Base-by-base conservation (phyloP, 2,329 filamentous ascomycete genomes). In the Alternaria sp. region DNA sequence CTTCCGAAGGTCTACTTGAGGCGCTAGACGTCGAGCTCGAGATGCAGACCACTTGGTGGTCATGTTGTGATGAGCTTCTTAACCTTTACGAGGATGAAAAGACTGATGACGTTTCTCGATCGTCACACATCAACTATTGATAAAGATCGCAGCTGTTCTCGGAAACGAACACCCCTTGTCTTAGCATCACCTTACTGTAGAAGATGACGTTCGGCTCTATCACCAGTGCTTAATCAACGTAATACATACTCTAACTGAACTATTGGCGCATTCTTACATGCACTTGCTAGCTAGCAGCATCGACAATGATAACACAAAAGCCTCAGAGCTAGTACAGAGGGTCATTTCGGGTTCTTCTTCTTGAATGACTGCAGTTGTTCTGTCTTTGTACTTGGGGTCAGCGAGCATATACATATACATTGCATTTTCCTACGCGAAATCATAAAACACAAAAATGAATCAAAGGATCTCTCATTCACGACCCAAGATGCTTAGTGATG, bases 11-110 rank as follows among this genome's bases (percentile, higher is more conserved):
- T 18, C 46, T 49, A 10, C 46, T 49, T 16, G 46, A 49, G 46
- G 46, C 46, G 2, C 46, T 49, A 22, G 46, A 49, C 14, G 12
- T 22, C 2, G 46, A 49, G 46, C 30, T 49, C 18, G 46, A 49
- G 20, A 49, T 49, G 30, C 46, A 49, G 46, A 49, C 46, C 34
- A 49, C 46, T 25, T 49, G 46, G 46, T 49, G 46, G 46, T 34
- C 46, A 22, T 34, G 46, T 32, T 49, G 46, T 22, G 30, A 49
- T 34, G 46, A 36, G 30, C 46, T 49, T 2, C 5, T 49, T 22
- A 30, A 25, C 3, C 2, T 36, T 11, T 36, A 22, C 6, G 46
- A 49, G 12, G 18, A 11, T n/a, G 28, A 49, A 2, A 10, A 25
- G 18, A 22, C 20, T 22, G 46, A 49, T 9, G 28, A 16, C 28